Conservation (phyloP, 139 green algal genomes). For the Dunaliella sp. region DNA sequence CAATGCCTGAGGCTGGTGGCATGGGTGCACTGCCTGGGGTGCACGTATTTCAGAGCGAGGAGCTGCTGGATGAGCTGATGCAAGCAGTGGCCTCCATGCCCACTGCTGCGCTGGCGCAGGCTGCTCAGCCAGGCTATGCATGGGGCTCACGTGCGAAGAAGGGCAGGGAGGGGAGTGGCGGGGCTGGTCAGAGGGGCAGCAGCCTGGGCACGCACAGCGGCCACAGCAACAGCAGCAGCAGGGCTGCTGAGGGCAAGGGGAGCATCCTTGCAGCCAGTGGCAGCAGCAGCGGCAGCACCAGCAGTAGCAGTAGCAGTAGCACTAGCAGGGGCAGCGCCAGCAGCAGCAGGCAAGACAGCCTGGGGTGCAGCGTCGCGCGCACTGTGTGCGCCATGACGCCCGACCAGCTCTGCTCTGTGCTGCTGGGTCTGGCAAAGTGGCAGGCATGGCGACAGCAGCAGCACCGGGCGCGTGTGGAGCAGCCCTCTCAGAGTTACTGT, state of each 20-base stretch:
- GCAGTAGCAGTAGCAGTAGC: no score
- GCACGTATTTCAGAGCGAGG: not conserved
- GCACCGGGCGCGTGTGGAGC: not conserved
- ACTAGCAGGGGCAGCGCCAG: not conserved
- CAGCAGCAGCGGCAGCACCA: conserved; percentile 7
- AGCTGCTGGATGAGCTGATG: not conserved
- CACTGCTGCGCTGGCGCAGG: not conserved
- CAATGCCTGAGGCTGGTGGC: no score
- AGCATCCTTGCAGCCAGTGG: no score
- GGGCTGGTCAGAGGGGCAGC: no score
- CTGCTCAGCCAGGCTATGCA: not conserved
- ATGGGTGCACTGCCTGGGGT: not conserved
- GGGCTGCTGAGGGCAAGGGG: no score
- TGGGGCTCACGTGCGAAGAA: not conserved
- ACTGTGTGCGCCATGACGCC: not conserved
- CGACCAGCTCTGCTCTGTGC: not conserved
- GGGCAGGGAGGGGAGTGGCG: not conserved
- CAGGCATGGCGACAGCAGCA: not conserved
- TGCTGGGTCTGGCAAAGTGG: not conserved
- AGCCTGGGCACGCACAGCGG: not conserved
- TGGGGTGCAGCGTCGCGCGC: not conserved
- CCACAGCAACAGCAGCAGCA: conserved; percentile 5
- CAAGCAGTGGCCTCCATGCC: not conserved
- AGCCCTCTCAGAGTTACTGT: no score
- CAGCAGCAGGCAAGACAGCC: no score